Base-by-base conservation (phyloP, 768 basidiomycete species). In the Hortiboletus flavorubellus region DNA sequence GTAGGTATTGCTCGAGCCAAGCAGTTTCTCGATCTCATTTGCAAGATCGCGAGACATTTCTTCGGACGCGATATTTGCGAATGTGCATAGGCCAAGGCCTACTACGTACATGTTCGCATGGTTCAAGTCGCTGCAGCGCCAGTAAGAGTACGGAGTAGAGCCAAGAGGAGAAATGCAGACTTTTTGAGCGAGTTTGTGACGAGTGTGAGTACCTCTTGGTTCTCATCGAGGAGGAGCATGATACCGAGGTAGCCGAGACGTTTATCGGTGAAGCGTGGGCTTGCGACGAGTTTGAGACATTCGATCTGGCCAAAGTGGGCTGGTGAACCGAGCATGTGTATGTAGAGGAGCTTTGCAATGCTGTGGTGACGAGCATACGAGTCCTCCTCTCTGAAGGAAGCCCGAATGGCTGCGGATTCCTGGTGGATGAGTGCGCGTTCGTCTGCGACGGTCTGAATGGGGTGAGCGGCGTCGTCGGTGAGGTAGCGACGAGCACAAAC, bases 271-370 rank as follows among this genome's bases (percentile, higher is more conserved):
- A 98, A 99, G 45, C 95, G 82, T 15, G 94, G 93, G 67, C 93
- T 93, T 33, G 94, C 94, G 38, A 97, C 94, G 43, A 94, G 85
- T 70, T 93, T 94, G 63, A 94, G 76, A 73, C 93, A 95, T 77
- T 96, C 93, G 71, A 99, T 98, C 79, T 99, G 97, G 50, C 96
- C 97, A 69, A 98, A 99, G 72, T 99, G 97, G 31, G 97, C 97
- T 9, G 94, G 93, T 43, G 95, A 98, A 53, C 97, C 97, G 38
- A 97, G 86, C 94, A 99, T 98, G 70, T 96, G 92, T 75, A 97
- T 97, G 76, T 99, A 98, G 56, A 99, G 85, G 23, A 98, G 82
- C 70, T 98, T 98, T 54, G 95, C 96, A 68, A 99, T 87, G 73
- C 95, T 98, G 79, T 98, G 91, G 71, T 99, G 91, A 51, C 97